phyloP scores from a whole-genome alignment of 169 alveolate genomes.

The Plasmodium fragile region DNA sequence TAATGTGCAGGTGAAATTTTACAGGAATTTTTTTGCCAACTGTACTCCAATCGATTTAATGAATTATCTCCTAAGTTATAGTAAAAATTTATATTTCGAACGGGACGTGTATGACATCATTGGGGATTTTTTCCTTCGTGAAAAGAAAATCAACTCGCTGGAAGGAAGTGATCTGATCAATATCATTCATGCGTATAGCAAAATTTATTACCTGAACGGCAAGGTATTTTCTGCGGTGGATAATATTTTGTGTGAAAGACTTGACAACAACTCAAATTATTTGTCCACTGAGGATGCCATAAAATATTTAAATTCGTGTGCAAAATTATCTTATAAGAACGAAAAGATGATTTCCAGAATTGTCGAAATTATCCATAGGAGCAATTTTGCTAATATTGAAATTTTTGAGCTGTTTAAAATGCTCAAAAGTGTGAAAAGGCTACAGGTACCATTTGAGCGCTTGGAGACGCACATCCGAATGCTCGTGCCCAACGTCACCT shows the following conservation, averaged over 20 bases:
- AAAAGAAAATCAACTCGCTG: slow-evolving; percentile 22
- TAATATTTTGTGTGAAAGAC: slow-evolving; percentile 14
- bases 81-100: slow-evolving; percentile 45
- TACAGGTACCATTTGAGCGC: slow-evolving; percentile 14
- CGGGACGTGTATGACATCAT: slow-evolving; percentile 37
- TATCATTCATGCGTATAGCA: slow-evolving; percentile 69
- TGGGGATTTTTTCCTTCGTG: slow-evolving; percentile 2
- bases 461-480: slow-evolving; percentile 48
- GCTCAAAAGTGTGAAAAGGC: slow-evolving; percentile 41
- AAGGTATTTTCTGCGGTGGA: slow-evolving; percentile 35
- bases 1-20: background rate
- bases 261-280: slow-evolving; percentile 38
- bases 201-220: slow-evolving; percentile 53
- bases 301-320: slow-evolving; percentile 55
- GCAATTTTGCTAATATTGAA: slow-evolving; percentile 43
- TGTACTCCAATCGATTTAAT: slow-evolving; percentile 33
- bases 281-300: slow-evolving; percentile 45
- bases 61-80: slow-evolving; percentile 34
- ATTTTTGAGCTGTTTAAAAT: slow-evolving; percentile 57
- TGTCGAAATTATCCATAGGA: slow-evolving; percentile 44
- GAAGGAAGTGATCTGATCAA: slow-evolving; percentile 40
- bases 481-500: slow-evolving; percentile 36
- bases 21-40: slow-evolving; percentile 8
- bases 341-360: slow-evolving; percentile 56
- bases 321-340: slow-evolving; percentile 50